Conservation (phyloP, 352 stramenopile species). For the Phytophthora foliorum region DNA sequence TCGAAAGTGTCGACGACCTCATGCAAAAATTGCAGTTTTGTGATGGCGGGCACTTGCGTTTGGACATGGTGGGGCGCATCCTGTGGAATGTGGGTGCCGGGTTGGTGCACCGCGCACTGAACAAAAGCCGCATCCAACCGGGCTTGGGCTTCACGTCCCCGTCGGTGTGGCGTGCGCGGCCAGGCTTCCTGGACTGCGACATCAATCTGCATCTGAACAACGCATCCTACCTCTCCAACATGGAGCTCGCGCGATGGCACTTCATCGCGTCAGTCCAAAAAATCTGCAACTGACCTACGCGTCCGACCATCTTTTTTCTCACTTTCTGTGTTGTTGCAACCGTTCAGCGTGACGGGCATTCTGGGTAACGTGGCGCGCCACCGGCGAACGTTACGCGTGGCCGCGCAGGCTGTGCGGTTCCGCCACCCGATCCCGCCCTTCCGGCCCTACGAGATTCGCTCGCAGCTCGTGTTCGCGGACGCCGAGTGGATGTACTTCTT, state of each 20-base stretch:
- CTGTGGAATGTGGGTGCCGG: constrained; percentile 80
- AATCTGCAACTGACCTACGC: neutral
- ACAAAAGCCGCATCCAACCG: constrained; percentile 58
- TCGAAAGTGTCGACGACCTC: neutral
- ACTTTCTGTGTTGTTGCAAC: constrained; percentile 7
- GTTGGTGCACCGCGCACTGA: constrained; percentile 68
- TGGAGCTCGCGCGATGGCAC: constrained; percentile 88
- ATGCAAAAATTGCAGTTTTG: neutral
- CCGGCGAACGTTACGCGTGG: constrained; percentile 63
- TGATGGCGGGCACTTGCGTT: constrained; percentile 7
- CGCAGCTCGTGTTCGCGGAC: constrained; percentile 59
- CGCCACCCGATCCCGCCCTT: constrained; percentile 69
- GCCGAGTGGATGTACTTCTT: constrained; percentile 67
- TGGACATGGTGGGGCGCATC: constrained; percentile 73
- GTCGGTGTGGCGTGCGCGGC: constrained; percentile 75
- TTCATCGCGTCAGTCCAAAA: constrained; percentile 63
- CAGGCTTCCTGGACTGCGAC: constrained; percentile 81
- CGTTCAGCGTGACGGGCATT: constrained; percentile 54
- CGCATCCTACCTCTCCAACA: constrained; percentile 81
- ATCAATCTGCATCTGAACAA: constrained; percentile 90
- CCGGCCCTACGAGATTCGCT: constrained; percentile 64
- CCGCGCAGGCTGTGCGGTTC: constrained; percentile 68
- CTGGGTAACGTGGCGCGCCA: constrained; percentile 61
- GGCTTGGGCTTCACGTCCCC: constrained; percentile 75
- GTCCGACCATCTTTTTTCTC: constrained; percentile 1